A percentile compares a stretch with the other conserved stretches of the same genome.
These are phyloP conservation scores for Theileria annulata DNA, from an alignment of 169 alveolate species.

Conservation along the genomic window DNA sequence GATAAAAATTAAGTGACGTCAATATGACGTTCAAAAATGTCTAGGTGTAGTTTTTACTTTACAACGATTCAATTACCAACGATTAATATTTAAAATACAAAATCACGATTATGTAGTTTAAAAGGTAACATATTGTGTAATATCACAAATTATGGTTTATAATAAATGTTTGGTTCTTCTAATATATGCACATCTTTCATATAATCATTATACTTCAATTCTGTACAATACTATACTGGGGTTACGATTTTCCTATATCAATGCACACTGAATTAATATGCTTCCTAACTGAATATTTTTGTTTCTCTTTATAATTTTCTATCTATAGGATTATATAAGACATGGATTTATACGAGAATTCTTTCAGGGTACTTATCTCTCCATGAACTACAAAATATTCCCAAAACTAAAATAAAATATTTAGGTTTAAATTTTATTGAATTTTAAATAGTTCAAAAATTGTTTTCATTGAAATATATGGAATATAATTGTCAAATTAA, in stretches of 20 bases:
- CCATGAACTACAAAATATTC: background rate
- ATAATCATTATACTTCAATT: background rate
- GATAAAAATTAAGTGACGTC: background rate
- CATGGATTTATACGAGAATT: background rate
- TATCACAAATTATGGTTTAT: background rate
- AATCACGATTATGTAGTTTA: background rate
- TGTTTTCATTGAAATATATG: too few species aligned
- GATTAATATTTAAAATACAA: background rate
- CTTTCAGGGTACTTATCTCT: background rate
- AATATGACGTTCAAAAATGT: background rate
- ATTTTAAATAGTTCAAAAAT: too few species aligned
- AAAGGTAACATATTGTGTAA: background rate
- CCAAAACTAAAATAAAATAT: too few species aligned
- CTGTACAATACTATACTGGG: background rate
- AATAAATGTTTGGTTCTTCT: background rate
- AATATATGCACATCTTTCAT: conserved; percentile 1
- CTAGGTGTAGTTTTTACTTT: background rate
- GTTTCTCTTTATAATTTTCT: background rate
- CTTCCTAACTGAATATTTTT: too few species aligned
- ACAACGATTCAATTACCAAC: background rate
- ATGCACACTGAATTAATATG: conserved; percentile 7
- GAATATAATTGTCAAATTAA: too few species aligned
- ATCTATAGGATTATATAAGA: background rate
- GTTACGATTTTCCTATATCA: background rate
- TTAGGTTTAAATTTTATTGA: too few species aligned